phyloP scores from a whole-genome alignment of 2,329 filamentous ascomycete species.

The Decorospora gaudefroyi region DNA sequence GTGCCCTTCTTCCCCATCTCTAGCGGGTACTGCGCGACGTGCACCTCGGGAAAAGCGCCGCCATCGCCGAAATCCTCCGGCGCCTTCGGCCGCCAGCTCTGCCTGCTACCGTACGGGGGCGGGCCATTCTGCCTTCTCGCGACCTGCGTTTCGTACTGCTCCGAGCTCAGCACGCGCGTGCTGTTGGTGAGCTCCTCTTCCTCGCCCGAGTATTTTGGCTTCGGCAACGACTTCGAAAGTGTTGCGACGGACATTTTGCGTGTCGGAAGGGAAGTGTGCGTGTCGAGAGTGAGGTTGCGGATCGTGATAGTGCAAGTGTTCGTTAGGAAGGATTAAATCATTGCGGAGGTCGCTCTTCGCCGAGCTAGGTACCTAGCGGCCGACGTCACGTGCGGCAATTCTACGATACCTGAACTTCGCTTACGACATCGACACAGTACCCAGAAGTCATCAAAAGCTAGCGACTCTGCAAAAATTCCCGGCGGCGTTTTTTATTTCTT shows the following conservation, averaged over 20 bases:
- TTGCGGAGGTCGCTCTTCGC: no score
- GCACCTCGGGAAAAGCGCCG: constrained; percentile 91
- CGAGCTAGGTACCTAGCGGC: no score
- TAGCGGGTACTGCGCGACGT: constrained; percentile 91
- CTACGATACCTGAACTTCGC: background rate
- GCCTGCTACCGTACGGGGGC: constrained; percentile 82
- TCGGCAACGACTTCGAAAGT: constrained; percentile 78
- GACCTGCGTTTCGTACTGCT: constrained; percentile 83
- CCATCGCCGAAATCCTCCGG: constrained; percentile 95
- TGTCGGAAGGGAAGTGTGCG: constrained; percentile 1
- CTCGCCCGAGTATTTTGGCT: constrained; percentile 88
- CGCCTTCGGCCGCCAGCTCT: constrained; percentile 86
- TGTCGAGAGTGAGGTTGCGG: constrained; percentile 4
- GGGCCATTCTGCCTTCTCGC: constrained; percentile 72
- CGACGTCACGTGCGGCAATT: background rate
- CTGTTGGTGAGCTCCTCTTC: constrained; percentile 83
- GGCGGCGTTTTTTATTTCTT: background rate
- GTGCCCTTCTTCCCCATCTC: constrained; percentile 84
- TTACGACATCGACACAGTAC: constrained; percentile 5
- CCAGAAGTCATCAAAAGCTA: constrained; percentile 9
- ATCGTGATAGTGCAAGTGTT: no score
- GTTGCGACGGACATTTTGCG: constrained; percentile 56
- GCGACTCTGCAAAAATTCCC: background rate
- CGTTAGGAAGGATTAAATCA: no score
- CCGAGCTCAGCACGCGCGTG: constrained; percentile 78